Evolutionary conservation across 345 rosid genomes (phyloP).

Genomic region (Populus nigra): DNA sequence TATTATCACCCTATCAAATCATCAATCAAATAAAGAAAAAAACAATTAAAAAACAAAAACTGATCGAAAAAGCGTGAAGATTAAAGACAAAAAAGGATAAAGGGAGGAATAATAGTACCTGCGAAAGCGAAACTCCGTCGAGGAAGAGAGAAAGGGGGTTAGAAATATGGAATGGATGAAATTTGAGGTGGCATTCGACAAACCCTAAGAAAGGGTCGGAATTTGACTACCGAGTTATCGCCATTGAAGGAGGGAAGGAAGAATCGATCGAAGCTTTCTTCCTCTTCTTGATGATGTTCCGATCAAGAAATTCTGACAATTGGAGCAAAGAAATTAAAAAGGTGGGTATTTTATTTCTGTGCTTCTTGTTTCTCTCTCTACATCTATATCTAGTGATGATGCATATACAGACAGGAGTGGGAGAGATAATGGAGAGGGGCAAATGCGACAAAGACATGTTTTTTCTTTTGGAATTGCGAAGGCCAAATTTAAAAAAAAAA

Average conservation of each 20-base stretch:
- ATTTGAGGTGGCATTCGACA: not conserved
- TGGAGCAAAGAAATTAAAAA: not conserved
- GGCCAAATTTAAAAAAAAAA: no score
- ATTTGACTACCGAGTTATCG: constrained; percentile 6
- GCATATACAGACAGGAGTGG: not conserved
- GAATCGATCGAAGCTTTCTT: not conserved
- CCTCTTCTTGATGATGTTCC: not conserved
- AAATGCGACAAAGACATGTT: not conserved
- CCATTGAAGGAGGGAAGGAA: not conserved
- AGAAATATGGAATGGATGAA: not conserved
- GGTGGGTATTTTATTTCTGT: not conserved
- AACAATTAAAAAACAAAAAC: constrained; percentile 11
- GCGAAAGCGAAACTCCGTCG: constrained; percentile 59
- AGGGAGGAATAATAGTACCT: constrained; percentile 35
- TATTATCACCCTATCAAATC: constrained; percentile 14
- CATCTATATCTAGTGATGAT: no score
- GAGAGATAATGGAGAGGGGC: not conserved
- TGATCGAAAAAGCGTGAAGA: not conserved
- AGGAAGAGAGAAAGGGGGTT: constrained; percentile 11
- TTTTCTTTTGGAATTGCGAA: no score
- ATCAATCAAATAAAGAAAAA: constrained; percentile 6
- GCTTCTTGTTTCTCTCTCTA: not conserved
- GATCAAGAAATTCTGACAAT: not conserved
- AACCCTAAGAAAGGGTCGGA: constrained; percentile 19
- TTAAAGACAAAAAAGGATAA: not conserved